phyloP scores from a whole-genome alignment of 2,329 filamentous ascomycete species.

The Penicillium sp. region DNA sequence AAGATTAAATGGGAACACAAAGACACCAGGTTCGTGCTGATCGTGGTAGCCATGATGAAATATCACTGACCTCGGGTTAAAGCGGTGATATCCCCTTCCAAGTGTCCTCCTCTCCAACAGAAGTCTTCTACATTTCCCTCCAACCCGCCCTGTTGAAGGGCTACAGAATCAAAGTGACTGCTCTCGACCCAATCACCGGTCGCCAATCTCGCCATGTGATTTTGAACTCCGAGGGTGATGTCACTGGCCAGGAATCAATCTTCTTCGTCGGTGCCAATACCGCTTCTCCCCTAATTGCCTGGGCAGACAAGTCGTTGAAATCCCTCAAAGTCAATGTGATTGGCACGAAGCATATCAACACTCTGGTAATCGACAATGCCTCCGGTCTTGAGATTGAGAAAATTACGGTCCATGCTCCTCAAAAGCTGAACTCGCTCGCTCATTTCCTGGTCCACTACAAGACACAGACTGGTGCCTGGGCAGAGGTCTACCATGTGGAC shows the following conservation, averaged over 20 bases:
- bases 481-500: conserved; percentile 79
- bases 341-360: conserved; percentile 36
- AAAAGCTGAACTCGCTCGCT: conserved; percentile 62
- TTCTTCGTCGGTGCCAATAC: conserved; percentile 38
- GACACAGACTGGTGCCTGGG: conserved; percentile 66
- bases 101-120: conserved; percentile 62
- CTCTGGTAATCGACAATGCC: conserved; percentile 36
- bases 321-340: conserved; percentile 42
- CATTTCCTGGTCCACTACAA: conserved; percentile 83
- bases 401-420: conserved; percentile 65
- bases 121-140: conserved; percentile 69
- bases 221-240: conserved; percentile 68
- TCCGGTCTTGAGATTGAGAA: conserved; percentile 46
- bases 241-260: conserved; percentile 42
- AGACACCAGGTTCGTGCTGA: conserved; percentile 48
- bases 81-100: conserved; percentile 69
- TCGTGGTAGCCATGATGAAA: neutral
- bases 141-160: conserved; percentile 61
- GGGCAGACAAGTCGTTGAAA: conserved; percentile 41
- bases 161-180: conserved; percentile 69
- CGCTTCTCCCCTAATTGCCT: conserved; percentile 39
- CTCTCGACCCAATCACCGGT: conserved; percentile 67
- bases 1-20: conserved; percentile 71
- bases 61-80: conserved; percentile 16
- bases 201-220: conserved; percentile 64